A percentile compares a stretch with the other conserved stretches of the same genome.
phyloP scores from a whole-genome alignment of 2,329 filamentous ascomycete species.

The Xylaria sp. region DNA sequence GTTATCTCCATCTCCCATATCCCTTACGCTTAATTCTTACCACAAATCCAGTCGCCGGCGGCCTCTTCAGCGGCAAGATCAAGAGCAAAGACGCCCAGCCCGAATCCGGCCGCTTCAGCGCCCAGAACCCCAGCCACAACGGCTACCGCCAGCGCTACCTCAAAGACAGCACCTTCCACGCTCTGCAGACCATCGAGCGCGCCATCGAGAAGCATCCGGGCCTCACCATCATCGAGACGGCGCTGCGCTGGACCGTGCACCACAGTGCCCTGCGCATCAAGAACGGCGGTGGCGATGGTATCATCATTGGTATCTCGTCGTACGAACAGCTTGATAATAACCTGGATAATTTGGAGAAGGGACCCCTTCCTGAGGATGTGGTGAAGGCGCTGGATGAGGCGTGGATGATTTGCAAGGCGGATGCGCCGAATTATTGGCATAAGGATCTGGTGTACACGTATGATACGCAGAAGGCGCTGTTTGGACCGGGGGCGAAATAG shows the following conservation, averaged over 20 bases:
- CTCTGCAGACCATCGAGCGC: slow-evolving; percentile 62
- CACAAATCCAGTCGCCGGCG: slow-evolving; percentile 54
- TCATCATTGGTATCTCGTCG: slow-evolving; percentile 56
- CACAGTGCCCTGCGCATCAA: slow-evolving; percentile 57
- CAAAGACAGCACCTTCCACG: slow-evolving; percentile 57
- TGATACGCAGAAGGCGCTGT: slow-evolving; percentile 56
- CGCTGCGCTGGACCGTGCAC: slow-evolving; percentile 67
- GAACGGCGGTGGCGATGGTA: slow-evolving; percentile 51
- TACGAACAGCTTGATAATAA: slow-evolving; percentile 54
- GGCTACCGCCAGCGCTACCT: slow-evolving; percentile 67
- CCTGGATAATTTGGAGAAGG: slow-evolving; percentile 56
- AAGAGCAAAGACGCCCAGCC: slow-evolving; percentile 60
- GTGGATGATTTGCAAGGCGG: slow-evolving; percentile 64
- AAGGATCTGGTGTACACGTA: slow-evolving; percentile 62
- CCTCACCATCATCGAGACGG: slow-evolving; percentile 65
- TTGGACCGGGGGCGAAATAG: slow-evolving; percentile 41
- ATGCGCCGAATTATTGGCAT: slow-evolving; percentile 51
- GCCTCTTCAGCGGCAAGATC: slow-evolving; percentile 75
- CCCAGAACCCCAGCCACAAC: slow-evolving; percentile 42
- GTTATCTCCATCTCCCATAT: background rate
- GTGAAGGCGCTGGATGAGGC: slow-evolving; percentile 70
- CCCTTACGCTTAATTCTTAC: background rate
- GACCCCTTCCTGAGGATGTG: slow-evolving; percentile 71
- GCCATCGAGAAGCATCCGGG: slow-evolving; percentile 59
- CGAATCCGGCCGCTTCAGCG: slow-evolving; percentile 64